Conservation (phyloP, 371 early-diverging fungal species). For the Cokeromyces recurvatus region DNA sequence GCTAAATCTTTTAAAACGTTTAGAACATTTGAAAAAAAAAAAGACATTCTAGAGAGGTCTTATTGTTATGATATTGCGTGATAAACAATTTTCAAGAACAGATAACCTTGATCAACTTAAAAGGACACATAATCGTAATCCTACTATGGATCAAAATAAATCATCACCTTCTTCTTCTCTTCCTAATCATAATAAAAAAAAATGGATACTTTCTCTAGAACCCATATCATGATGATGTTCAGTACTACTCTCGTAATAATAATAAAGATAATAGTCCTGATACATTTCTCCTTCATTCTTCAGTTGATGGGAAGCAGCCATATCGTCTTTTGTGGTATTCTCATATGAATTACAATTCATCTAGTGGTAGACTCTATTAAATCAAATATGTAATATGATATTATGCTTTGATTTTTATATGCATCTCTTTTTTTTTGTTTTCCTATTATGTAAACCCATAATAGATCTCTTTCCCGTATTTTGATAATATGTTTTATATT, state of each 20-base stretch:
- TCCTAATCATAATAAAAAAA: constrained; percentile 85
- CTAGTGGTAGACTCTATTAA: too few species aligned
- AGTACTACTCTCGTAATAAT: constrained; percentile 73
- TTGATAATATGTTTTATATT: too few species aligned
- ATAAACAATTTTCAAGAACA: constrained; percentile 73
- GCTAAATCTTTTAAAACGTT: constrained; percentile 59
- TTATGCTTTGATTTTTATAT: too few species aligned
- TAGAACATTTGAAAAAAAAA: constrained; percentile 79
- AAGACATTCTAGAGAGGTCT: too few species aligned
- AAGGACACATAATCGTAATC: constrained; percentile 58
- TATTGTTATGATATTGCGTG: constrained; percentile 38
- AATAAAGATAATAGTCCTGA: not conserved
- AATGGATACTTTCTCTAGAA: constrained; percentile 81
- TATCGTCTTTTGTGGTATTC: too few species aligned
- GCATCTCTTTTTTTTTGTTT: too few species aligned
- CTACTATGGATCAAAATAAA: not conserved
- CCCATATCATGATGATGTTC: constrained; percentile 82
- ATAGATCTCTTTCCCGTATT: too few species aligned
- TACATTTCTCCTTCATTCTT: too few species aligned
- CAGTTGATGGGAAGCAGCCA: too few species aligned
- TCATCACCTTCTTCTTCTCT: not conserved
- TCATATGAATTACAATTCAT: too few species aligned
- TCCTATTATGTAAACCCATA: too few species aligned
- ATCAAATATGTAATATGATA: too few species aligned
- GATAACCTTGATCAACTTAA: constrained; percentile 81